Evolutionary conservation across 352 stramenopile genomes (phyloP), one percentile per base, ranked within the genome.

Genomic region (Stephanocyclus meneghinianus): DNA sequence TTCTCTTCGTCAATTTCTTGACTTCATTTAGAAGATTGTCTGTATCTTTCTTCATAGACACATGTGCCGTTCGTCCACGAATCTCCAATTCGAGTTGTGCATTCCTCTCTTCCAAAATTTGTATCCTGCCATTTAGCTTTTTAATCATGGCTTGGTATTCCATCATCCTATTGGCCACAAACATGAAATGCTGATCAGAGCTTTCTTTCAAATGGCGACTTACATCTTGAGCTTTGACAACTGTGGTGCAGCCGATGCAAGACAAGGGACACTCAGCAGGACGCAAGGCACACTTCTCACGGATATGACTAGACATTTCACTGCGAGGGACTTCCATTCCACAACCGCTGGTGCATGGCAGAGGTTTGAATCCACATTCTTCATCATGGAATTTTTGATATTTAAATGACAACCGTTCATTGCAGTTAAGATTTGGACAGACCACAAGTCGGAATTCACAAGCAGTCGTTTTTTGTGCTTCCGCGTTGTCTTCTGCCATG

Each of bases 341-440:
- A 64, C 84, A 90, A 18, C 76, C 71, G 51, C 51, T 83, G 2
- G 76, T 48, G 65, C 84, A 90, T 1, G 70, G 26, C 35, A 88
- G 21, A 4, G 66, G 50, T 63, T 80, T 83, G 60, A 81, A 86
- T 18, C 48, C 29, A 60, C 84, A 90, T 48, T 76, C 56, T 16
- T 68, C 42, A 55, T 85, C 75, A 48, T 90, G 84, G 40, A 80
- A 21, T 50, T 50, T 26, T 32, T 75, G 32, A 74, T 88, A 78
- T 32, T 75, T 79, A 61, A 74, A 76, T 3, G 84, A 90, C 60
- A 88, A 80, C 9, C 32, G 61, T 42, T 42, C 45, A 21, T 45
- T 15, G 47, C 84, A 90, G 15, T 78, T 76, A 15, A 71, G 44
- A 66, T 90, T 88, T 18, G 84, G 50, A 73, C 84, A 90, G 30